Evolutionary conservation across 2,329 filamentous ascomycete species (phyloP).

Genomic region (Calonectria crousiana): DNA sequence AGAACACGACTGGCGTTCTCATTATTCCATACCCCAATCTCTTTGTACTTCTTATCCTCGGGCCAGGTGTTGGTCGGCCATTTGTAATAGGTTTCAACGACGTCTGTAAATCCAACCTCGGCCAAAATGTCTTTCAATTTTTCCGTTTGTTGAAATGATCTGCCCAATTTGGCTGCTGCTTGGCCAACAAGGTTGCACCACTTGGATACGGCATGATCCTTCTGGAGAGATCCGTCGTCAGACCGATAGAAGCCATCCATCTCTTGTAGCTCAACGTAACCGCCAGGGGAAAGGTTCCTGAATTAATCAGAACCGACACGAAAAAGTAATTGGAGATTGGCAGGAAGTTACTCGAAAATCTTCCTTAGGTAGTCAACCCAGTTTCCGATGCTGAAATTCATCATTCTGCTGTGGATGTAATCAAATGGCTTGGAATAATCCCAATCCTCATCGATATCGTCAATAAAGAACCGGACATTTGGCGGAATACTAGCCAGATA

Average conservation of each 20-base stretch:
- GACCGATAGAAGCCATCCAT: not conserved
- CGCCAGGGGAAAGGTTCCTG: not conserved
- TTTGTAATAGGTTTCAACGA: not conserved
- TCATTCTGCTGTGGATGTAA: conserved; percentile 1
- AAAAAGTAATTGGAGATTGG: too few species aligned
- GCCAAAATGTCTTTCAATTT: not conserved
- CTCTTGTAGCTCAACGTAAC: not conserved
- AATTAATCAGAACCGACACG: not conserved
- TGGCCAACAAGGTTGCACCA: not conserved
- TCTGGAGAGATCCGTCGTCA: not conserved
- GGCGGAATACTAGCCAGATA: not conserved
- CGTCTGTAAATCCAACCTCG: not conserved
- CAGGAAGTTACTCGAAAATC: not conserved
- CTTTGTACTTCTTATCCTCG: conserved; percentile 3
- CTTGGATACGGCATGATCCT: not conserved
- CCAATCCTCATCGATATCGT: conserved; percentile 2
- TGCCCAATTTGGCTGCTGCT: conserved; percentile 14
- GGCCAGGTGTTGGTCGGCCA: conserved; percentile 19
- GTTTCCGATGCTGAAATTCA: not conserved
- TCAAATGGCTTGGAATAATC: not conserved
- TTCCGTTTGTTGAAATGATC: not conserved
- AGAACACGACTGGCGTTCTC: not conserved
- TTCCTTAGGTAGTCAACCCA: not conserved
- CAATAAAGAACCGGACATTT: not conserved
- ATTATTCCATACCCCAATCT: conserved; percentile 15